Percentiles rank a stretch among this genome's conserved stretches.
phyloP scores from a whole-genome alignment of 768 basidiomycete species.

The Tulasnella sp. region DNA sequence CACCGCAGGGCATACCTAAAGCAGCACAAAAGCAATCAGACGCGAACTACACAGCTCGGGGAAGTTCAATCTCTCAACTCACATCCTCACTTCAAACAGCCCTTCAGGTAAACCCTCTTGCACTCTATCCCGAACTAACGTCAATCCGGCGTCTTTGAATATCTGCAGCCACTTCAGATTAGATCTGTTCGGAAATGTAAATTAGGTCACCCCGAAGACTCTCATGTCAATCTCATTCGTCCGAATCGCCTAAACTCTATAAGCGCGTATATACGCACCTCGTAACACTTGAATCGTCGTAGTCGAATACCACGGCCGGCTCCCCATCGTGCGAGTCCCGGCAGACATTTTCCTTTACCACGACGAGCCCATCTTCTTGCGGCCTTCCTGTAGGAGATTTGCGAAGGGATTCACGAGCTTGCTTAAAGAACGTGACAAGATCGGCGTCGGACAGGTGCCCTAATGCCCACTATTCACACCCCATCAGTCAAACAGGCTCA shows the following conservation, averaged over 20 bases:
- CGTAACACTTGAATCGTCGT: conserved; percentile 84
- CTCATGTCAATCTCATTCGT: neutral
- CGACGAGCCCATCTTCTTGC: conserved; percentile 54
- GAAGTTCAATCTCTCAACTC: conserved; percentile 28
- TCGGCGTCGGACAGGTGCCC: conserved; percentile 77
- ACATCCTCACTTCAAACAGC: conserved; percentile 86
- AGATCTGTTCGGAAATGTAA: conserved; percentile 46
- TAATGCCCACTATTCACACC: conserved; percentile 65
- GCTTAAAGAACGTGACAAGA: conserved; percentile 69
- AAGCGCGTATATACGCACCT: conserved; percentile 49
- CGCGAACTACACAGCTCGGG: too few species aligned
- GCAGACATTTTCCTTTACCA: conserved; percentile 92
- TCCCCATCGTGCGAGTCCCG: conserved; percentile 52
- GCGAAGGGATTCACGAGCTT: conserved; percentile 61
- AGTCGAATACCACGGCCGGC: conserved; percentile 64
- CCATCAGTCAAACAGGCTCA: neutral
- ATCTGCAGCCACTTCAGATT: conserved; percentile 74
- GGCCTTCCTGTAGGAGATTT: conserved; percentile 25
- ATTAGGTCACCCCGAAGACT: neutral
- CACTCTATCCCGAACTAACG: conserved; percentile 64
- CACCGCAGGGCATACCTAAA: conserved; percentile 20
- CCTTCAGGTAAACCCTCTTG: conserved; percentile 82
- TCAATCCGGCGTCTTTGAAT: conserved; percentile 71
- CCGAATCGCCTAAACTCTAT: conserved; percentile 19
- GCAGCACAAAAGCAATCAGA: too few species aligned